Base-by-base conservation (phyloP, 1,284 basidiomycete genomes). In the Prillingera fragicola region DNA sequence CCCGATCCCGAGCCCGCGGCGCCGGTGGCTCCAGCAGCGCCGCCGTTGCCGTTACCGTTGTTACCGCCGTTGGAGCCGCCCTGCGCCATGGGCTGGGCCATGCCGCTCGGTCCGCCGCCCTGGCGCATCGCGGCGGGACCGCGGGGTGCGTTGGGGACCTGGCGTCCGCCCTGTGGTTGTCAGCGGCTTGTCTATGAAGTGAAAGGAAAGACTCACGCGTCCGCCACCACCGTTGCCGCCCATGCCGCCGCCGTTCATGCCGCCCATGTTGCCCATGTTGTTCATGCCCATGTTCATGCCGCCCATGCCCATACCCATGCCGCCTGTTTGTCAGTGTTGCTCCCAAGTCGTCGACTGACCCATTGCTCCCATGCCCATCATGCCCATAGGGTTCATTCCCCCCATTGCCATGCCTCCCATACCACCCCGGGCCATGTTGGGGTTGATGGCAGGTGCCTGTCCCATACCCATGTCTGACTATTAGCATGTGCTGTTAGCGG, bases 1-100 rank as follows among this genome's bases (percentile, higher is more conserved):
- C 85, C 85, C 27, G 83, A 52, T 25, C 53, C 53, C 22, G 80
- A 73, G 35, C 83, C 83, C 4, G 81, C 83, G 78, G 35, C 73
- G 75, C 70, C 68, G n/a, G n/a, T n/a, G n/a, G n/a, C n/a, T n/a
- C n/a, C n/a, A n/a, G n/a, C n/a, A n/a, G n/a, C n/a, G n/a, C n/a
- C n/a, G 18, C 32, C 21, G 47, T 51, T 67, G 23, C 59, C 66
- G 8, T 58, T 63, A 32, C 63, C 69, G 54, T 60, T 65, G 21
- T 62, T 63, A 13, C 67, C 65, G 55, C 75, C 69, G 14, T 72
- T 73, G 38, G 64, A 63, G 41, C 72, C 25, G 65, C 75, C 75
- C 71, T 73, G 73, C 7, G 73, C 74, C 65, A 34, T 67, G 38
- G 62, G 60, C 60, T 59, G 60, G 64, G 38, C 58, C 57, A 69